Evolutionary conservation across 768 basidiomycete genomes (phyloP).

Genomic region (Psilocybe azurescens): DNA sequence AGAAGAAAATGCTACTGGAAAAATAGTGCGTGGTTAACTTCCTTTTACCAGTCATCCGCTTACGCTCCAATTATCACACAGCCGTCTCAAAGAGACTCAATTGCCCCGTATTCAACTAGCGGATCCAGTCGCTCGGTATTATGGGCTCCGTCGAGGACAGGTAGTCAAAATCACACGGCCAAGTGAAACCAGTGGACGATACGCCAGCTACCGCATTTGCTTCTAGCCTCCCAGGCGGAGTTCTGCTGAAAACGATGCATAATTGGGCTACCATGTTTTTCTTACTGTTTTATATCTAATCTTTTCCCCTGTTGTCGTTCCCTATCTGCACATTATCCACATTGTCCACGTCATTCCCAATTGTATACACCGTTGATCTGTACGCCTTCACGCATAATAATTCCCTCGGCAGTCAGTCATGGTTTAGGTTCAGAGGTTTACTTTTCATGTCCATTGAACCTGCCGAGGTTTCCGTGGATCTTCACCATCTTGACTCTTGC

Average conservation of each 20-base stretch:
- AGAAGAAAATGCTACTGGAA: conserved; percentile 86
- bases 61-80: conserved; percentile 38
- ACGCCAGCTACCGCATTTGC: conserved; percentile 92
- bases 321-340: conserved; percentile 23
- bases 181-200: conserved; percentile 95
- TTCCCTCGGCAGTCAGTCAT: conserved; percentile 24
- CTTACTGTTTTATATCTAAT: conserved; percentile 20
- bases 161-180: conserved; percentile 98
- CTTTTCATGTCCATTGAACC: conserved; percentile 9
- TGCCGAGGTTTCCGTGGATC: conserved; percentile 32
- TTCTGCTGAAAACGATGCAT: conserved; percentile 5
- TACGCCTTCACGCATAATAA: conserved; percentile 17
- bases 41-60: conserved; percentile 13
- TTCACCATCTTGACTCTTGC: background rate
- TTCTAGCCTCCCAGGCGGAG: conserved; percentile 49
- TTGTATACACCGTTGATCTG: conserved; percentile 33
- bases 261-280: conserved; percentile 14
- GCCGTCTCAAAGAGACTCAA: conserved; percentile 97
- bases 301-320: conserved; percentile 16
- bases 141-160: conserved; percentile 92
- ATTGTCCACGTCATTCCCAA: conserved; percentile 30
- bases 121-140: conserved; percentile 98
- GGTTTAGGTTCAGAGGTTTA: conserved; percentile 18
- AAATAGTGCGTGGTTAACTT: conserved; percentile 79
- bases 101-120: conserved; percentile 95